Evolutionary conservation across 257 asterid species (phyloP), one percentile per base, ranked within the genome.

Genomic region (Nemophila menziesii): DNA sequence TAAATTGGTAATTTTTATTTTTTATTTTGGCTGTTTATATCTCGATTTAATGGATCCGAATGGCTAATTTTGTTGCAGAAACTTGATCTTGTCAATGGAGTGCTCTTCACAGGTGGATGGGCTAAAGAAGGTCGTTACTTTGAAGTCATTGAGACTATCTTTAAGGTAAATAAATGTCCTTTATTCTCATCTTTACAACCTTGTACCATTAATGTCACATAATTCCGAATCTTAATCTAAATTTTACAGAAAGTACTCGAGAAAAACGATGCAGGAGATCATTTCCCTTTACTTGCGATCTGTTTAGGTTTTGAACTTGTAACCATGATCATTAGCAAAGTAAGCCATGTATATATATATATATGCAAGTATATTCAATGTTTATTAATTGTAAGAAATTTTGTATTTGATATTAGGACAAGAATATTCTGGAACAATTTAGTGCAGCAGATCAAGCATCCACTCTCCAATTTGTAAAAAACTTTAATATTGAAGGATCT

Each of bases 281-380:
- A 61, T 76, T 84, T 84, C 63, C 98, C 98, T 46, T 52, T 89
- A 73, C 73, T 80, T 57, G 94, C 98, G 45, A 80, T 80, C 65
- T 89, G 98, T 79, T 69, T 89, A 57, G 98, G 98, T 37, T 84
- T 84, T 78, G 98, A 89, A 67, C 85, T 78, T 49, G 48, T 84
- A 52, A 74, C 82, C 34, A 78, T 70, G 93, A 70, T 80, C 11
- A 61, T 89, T 63, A 72, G 93, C 62, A 58, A 80, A 95, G 95
- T 84, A 68, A 33, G 48, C 47, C 12, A 13, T 20, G 26, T 17
- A 16, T 16, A 59, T 43, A 37, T 8, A 23, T n/a, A n/a, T n/a
- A n/a, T n/a, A n/a, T n/a, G n/a, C n/a, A n/a, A n/a, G n/a, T n/a
- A n/a, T n/a, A n/a, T n/a, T n/a, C n/a, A n/a, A n/a, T n/a, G n/a